Conservation (phyloP, 208 protist genomes). For the Borovskyia barvae region DNA sequence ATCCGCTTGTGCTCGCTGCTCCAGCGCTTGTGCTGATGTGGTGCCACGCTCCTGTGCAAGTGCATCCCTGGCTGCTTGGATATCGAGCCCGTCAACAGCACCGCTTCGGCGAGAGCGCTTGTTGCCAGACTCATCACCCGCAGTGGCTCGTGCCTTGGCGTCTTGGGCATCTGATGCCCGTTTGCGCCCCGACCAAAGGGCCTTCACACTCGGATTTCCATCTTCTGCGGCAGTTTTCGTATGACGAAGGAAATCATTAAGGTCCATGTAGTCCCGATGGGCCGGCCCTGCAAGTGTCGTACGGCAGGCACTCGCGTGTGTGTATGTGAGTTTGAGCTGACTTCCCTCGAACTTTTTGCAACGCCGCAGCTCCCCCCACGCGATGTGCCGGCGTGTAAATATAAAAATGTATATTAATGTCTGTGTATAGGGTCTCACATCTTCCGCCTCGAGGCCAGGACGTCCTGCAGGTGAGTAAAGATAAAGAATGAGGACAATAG, state of each 20-base stretch:
- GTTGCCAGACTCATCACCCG: background rate
- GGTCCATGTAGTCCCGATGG: constrained; percentile 23
- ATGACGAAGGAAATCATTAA: constrained; percentile 51
- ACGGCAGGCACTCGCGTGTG: background rate
- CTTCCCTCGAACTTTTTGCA: constrained; percentile 1
- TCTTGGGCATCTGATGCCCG: constrained; percentile 4
- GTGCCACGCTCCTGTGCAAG: constrained; percentile 24
- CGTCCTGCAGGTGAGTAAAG: too few relatives aligned
- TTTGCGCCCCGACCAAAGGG: constrained; percentile 28
- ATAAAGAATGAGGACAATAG: too few relatives aligned
- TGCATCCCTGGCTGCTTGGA: constrained; percentile 22
- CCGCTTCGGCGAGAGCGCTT: constrained; percentile 15
- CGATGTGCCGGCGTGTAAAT: too few relatives aligned
- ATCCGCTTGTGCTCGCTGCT: constrained; percentile 16
- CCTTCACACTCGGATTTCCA: constrained; percentile 2
- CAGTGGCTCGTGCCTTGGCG: background rate
- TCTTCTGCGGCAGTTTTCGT: constrained; percentile 49
- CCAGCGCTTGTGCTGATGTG: constrained; percentile 12
- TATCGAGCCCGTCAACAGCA: constrained; percentile 23
- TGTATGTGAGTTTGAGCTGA: background rate
- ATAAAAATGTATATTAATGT: too few relatives aligned
- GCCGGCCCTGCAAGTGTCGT: background rate
- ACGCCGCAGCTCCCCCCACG: too few relatives aligned
- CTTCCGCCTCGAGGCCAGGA: too few relatives aligned
- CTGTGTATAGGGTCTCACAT: too few relatives aligned